Percentiles rank a stretch among this genome's conserved stretches.
phyloP scores from a whole-genome alignment of 805 yeast species.

The Saccharomycopsis schoenii region DNA sequence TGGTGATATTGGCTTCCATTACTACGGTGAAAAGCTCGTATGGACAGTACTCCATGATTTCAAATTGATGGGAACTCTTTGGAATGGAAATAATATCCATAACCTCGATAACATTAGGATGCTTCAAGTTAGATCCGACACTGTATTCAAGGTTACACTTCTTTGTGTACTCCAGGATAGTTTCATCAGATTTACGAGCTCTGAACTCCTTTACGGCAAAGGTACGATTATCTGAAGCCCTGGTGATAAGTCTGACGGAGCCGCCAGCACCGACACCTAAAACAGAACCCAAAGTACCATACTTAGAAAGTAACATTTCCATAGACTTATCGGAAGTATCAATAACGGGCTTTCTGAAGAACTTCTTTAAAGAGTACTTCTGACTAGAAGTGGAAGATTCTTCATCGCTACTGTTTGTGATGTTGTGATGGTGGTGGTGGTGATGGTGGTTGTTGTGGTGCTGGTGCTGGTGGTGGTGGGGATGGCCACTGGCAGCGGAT shows the following conservation, averaged over 20 bases:
- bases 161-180: conserved; percentile 68
- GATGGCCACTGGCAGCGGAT: background rate
- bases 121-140: conserved; percentile 73
- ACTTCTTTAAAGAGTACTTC: conserved; percentile 40
- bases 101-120: conserved; percentile 72
- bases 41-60: conserved; percentile 82
- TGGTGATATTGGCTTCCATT: conserved; percentile 74
- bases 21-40: conserved; percentile 79
- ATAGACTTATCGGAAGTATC: conserved; percentile 24
- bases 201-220: conserved; percentile 83
- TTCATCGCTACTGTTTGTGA: conserved; percentile 37
- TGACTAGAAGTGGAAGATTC: conserved; percentile 16
- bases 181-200: conserved; percentile 59
- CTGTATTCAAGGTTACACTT: conserved; percentile 86
- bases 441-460: background rate
- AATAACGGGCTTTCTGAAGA: conserved; percentile 39
- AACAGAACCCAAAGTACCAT: conserved; percentile 65
- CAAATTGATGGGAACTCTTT: conserved; percentile 61
- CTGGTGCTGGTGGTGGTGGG: background rate
- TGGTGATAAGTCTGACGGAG: conserved; percentile 59
- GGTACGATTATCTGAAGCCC: conserved; percentile 59
- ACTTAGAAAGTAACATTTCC: conserved; percentile 45
- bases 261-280: conserved; percentile 88
- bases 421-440: background rate
- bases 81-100: conserved; percentile 54